Percentiles rank a stretch among this genome's conserved stretches.
phyloP scores from a whole-genome alignment of 2,329 filamentous ascomycete species.

The Pseudocercospora crystallina region DNA sequence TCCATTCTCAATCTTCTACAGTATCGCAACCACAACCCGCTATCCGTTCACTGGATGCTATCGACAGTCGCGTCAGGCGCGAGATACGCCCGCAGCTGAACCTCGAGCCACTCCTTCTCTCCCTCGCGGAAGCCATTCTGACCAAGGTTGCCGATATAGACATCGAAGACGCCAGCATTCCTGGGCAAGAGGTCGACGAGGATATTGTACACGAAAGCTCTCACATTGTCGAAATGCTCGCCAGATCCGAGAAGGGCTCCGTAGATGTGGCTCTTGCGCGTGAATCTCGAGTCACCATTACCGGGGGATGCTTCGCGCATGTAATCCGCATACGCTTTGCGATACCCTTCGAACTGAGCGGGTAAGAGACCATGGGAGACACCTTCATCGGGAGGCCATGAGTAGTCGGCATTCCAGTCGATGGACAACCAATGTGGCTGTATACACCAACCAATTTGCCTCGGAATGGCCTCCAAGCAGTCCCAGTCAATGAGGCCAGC shows the following conservation, averaged over 20 bases:
- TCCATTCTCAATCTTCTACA: no score
- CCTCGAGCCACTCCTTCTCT: conserved; percentile 18
- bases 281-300: conserved; percentile 13
- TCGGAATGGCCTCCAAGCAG: conserved; percentile 18
- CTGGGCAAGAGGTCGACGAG: conserved; percentile 17
- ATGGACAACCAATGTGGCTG: conserved; percentile 18
- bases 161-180: conserved; percentile 2
- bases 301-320: conserved; percentile 16
- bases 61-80: conserved; percentile 4
- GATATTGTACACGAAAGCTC: conserved; percentile 19
- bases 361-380: conserved; percentile 8
- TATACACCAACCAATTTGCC: conserved; percentile 19
- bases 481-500: conserved; percentile 24
- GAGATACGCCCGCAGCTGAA: conserved; percentile 11
- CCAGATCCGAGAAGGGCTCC: conserved; percentile 12
- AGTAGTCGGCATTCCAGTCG: conserved; percentile 17
- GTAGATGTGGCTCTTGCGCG: conserved; percentile 23
- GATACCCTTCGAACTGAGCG: conserved; percentile 17
- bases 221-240: conserved; percentile 16
- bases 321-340: conserved; percentile 16
- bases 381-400: conserved; percentile 12
- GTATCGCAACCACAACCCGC: no score
- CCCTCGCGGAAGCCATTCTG: conserved; percentile 10
- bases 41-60: no score
- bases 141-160: conserved; percentile 11